Conservation (phyloP, 805 yeast genomes). For the Metschnikowia santaceciliae region DNA sequence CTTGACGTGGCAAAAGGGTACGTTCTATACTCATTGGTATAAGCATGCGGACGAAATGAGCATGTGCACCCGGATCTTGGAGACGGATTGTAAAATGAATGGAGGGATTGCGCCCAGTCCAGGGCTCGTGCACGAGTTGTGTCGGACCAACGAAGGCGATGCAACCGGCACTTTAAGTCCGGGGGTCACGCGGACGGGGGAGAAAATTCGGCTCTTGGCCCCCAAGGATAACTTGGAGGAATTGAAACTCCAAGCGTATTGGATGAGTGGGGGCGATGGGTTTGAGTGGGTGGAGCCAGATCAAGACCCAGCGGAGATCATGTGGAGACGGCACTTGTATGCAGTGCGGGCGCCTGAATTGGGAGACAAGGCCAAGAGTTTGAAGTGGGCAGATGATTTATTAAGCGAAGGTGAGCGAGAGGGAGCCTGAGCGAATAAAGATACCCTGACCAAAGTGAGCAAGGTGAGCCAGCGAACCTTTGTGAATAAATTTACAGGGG, state of each 20-base stretch:
- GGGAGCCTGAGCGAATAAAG: no score
- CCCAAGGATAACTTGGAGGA: constrained; percentile 53
- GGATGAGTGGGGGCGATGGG: constrained; percentile 59
- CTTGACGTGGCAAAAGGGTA: constrained; percentile 62
- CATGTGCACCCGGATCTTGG: constrained; percentile 61
- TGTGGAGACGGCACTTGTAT: constrained; percentile 34
- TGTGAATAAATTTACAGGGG: no score
- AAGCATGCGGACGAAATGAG: constrained; percentile 63
- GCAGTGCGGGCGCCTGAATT: constrained; percentile 19
- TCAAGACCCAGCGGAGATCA: constrained; percentile 37
- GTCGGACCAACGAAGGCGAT: constrained; percentile 27
- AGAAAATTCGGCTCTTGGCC: constrained; percentile 36
- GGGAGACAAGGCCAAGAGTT: constrained; percentile 12
- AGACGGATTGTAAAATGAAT: constrained; percentile 55
- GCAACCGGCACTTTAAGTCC: constrained; percentile 28
- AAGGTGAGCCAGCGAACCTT: no score
- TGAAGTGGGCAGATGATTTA: constrained; percentile 42
- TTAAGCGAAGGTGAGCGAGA: neutral
- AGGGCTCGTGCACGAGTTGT: constrained; percentile 35
- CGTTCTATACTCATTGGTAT: constrained; percentile 60
- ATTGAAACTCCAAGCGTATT: constrained; percentile 68
- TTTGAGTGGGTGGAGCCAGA: constrained; percentile 23
- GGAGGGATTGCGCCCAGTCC: constrained; percentile 33
- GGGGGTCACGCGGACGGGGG: constrained; percentile 35
- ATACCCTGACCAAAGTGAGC: no score